Evolutionary conservation across 805 yeast genomes (phyloP), one percentile per base, ranked within the genome.

Genomic region (Candida orba): DNA sequence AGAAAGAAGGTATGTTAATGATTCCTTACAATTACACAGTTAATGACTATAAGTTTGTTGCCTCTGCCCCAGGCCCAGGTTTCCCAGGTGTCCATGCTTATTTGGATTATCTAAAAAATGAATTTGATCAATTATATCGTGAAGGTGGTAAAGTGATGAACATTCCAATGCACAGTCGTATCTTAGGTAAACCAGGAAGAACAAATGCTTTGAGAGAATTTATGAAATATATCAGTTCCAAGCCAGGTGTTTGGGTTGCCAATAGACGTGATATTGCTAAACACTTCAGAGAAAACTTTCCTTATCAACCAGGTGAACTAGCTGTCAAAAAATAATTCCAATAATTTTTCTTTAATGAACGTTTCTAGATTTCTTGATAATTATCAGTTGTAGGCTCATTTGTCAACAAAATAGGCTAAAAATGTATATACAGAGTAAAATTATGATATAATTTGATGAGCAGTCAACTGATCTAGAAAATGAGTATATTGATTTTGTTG

Each of bases 131-230:
- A n/a, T 20, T 39, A 3, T 39, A 39, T n/a, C 41, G 41, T 22
- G 41, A 39, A 32, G 41, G 41, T 39, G 41, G 41, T 39, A 39
- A 39, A 32, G 17, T 39, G 14, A 39, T 39, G 41, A 39, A 39
- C n/a, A 39, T 39, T 8, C 41, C 41, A 20, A 39, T 39, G 41
- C 41, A 39, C 32, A 39, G 35, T 24, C 41, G 41, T 39, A 39
- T 39, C 3, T 24, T 39, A n/a, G 41, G 41, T 31, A 39, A 39
- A 15, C 30, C 41, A 8, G 41, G 41, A 20, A 39, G 41, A 39
- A 39, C 41, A 4, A 39, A 39, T 39, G 41, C 41, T 23, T 23
- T 39, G 9, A 39, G 41, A 23, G 41, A 39, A 15, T 39, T 39
- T 14, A 39, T 39, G 41, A 39, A 39, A 32, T 39, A 39, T 12